phyloP scores from a whole-genome alignment of 1,284 basidiomycete species.

The Rhodotorula sp. region DNA sequence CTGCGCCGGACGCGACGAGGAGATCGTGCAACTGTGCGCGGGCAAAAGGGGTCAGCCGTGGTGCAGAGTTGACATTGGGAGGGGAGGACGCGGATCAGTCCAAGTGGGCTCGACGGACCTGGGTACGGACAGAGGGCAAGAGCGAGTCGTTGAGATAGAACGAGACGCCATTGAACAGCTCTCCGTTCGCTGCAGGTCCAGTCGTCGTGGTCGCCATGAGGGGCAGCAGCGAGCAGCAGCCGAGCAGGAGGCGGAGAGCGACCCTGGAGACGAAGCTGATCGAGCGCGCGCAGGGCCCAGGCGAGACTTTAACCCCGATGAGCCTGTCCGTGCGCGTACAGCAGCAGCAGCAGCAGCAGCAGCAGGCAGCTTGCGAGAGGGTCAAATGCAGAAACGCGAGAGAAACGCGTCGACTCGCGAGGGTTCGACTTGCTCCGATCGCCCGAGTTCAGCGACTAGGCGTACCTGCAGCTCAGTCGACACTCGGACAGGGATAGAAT shows the following conservation, averaged over 20 bases:
- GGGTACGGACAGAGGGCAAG: neutral
- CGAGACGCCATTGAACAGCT: conserved; percentile 13
- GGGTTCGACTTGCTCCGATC: neutral
- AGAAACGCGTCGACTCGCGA: neutral
- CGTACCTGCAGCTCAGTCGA: too few species aligned
- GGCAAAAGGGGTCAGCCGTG: neutral
- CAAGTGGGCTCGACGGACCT: conserved; percentile 1
- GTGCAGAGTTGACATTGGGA: neutral
- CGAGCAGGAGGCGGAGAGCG: neutral
- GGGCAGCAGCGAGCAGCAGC: neutral
- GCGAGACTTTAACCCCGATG: too few species aligned
- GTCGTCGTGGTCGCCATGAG: neutral
- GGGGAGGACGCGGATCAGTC: neutral
- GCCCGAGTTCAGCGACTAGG: too few species aligned
- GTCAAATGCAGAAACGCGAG: too few species aligned
- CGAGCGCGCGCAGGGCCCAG: neutral
- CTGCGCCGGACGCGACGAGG: conserved; percentile 11
- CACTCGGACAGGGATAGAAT: too few species aligned
- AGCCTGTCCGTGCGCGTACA: too few species aligned
- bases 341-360: too few species aligned
- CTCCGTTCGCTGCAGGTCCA: neutral
- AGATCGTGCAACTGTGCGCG: conserved; percentile 6
- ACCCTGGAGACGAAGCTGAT: neutral
- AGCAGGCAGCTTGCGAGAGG: too few species aligned
- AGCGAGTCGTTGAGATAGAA: conserved; percentile 18